phyloP scores from a whole-genome alignment of 768 basidiomycete species.

The Crepidotus variabilis region DNA sequence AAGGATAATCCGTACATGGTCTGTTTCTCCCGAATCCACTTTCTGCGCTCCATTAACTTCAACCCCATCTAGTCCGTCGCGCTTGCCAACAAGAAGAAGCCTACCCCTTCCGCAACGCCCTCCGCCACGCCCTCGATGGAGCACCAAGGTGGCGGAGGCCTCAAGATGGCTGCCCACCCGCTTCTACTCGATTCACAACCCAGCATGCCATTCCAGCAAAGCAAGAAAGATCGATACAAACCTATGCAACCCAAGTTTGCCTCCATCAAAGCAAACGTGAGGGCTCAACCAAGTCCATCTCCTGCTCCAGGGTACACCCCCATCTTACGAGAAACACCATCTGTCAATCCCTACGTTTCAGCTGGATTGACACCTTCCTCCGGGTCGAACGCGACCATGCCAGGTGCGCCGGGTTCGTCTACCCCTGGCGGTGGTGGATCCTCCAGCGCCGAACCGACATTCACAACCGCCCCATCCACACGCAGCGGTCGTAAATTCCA shows the following conservation, averaged over 20 bases:
- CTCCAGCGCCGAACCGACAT: slow-evolving; percentile 31
- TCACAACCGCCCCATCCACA: neutral
- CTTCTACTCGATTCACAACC: slow-evolving; percentile 70
- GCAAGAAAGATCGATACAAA: slow-evolving; percentile 90
- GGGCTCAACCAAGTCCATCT: slow-evolving; percentile 38
- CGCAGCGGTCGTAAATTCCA: slow-evolving; percentile 43
- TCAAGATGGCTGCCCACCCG: slow-evolving; percentile 91
- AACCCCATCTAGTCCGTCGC: slow-evolving; percentile 42
- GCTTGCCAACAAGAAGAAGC: slow-evolving; percentile 50
- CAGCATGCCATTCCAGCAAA: slow-evolving; percentile 43
- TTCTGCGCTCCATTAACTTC: neutral
- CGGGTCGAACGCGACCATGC: neutral
- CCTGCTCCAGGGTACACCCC: slow-evolving; percentile 19
- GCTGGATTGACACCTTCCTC: neutral
- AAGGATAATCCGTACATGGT: slow-evolving; percentile 52
- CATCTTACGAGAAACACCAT: slow-evolving; percentile 26
- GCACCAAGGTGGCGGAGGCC: slow-evolving; percentile 66
- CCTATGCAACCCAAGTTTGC: slow-evolving; percentile 99
- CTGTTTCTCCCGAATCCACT: slow-evolving; percentile 15
- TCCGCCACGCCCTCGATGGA: slow-evolving; percentile 29
- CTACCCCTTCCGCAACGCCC: slow-evolving; percentile 25
- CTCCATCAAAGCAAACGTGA: slow-evolving; percentile 85
- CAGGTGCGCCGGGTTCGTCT: neutral
- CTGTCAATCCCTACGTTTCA: slow-evolving; percentile 67
- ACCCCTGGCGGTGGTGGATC: neutral